These are phyloP conservation scores for Esteya vermicola DNA, from an alignment of 2,329 filamentous ascomycete species.

Conservation along the genomic window DNA sequence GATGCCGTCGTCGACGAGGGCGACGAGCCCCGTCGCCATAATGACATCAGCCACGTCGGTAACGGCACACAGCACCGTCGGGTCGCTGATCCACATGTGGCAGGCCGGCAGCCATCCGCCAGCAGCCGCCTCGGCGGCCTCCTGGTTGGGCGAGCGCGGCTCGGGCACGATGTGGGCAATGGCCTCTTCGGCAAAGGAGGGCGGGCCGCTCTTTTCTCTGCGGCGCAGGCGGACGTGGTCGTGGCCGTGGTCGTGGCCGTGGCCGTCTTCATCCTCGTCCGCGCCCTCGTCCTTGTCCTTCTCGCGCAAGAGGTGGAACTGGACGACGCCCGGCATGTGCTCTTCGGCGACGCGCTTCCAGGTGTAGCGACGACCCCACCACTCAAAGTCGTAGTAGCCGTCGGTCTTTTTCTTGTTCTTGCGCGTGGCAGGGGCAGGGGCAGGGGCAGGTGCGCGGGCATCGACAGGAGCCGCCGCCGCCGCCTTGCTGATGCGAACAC, in stretches of 20 bases:
- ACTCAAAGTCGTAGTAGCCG: constrained; percentile 68
- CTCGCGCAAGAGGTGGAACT: constrained; percentile 66
- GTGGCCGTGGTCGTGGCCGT: no score
- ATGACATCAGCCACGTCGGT: constrained; percentile 83
- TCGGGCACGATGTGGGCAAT: constrained; percentile 73
- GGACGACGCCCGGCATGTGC: constrained; percentile 48
- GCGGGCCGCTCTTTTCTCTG: no score
- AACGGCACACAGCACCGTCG: constrained; percentile 49
- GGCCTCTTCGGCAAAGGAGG: neutral
- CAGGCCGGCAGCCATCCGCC: constrained; percentile 86
- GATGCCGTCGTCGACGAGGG: constrained; percentile 85
- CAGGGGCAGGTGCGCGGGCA: no score
- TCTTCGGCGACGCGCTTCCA: constrained; percentile 67
- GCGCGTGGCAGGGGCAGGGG: neutral
- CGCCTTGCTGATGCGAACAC: no score
- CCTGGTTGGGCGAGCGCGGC: constrained; percentile 55
- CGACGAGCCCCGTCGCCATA: constrained; percentile 76
- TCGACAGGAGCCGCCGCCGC: no score
- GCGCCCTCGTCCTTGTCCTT: constrained; percentile 21
- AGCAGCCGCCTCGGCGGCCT: constrained; percentile 55
- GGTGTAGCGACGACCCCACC: constrained; percentile 76
- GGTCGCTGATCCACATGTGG: constrained; percentile 79
- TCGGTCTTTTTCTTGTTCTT: neutral
- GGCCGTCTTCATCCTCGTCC: no score
- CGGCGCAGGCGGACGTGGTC: no score